Evolutionary conservation across 208 protist species (phyloP), one percentile per base, ranked within the genome.

Genomic region (Wallacemonas rigidus): DNA sequence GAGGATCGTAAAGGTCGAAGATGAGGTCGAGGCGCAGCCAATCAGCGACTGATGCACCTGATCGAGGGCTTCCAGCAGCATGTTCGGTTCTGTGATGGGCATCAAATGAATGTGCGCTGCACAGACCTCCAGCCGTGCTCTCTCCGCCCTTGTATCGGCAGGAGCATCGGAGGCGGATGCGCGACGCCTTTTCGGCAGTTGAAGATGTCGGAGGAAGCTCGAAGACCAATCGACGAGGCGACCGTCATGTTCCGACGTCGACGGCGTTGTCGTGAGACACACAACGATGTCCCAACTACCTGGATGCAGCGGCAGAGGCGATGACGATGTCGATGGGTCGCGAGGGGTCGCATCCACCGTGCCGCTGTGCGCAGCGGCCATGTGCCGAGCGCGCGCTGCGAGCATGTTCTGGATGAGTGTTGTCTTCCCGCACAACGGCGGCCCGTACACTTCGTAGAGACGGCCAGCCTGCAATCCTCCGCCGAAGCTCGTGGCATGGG

Each of bases 381-480:
- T 86, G 55, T 76, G 67, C 2, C 69, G 74, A 53, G 62, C 55
- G 36, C 63, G 81, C 1, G 71, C 61, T 1, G 58, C 43, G 2
- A 68, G 69, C 2, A 80, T 4, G 9, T 53, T 60, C 8, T 75
- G 77, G 43, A 85, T 64, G 15, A 87, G 36, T 9, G 48, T 73
- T 35, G 76, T 76, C 67, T 85, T 87, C 4, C 79, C 82, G 7
- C 69, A 44, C 12, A 78, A 26, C 2, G 79, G 74, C 1, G 82
- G 79, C 0, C 82, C 82, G 60, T 87, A 87, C 6, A 87, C n/a
- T 55, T 87, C 79, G 39, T 76, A 74, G 12, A 87, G 62, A 39
- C 71, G 60, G 2, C 82, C 79, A 3, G 69, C 60, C 7, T 57
- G 8, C 4, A 82, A 55, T 2, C 82, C 79, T 71, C 79, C 74